These are phyloP conservation scores for Sugiyamaella boreocaroliniensis DNA, from an alignment of 805 yeast genomes.

Conservation along the genomic window DNA sequence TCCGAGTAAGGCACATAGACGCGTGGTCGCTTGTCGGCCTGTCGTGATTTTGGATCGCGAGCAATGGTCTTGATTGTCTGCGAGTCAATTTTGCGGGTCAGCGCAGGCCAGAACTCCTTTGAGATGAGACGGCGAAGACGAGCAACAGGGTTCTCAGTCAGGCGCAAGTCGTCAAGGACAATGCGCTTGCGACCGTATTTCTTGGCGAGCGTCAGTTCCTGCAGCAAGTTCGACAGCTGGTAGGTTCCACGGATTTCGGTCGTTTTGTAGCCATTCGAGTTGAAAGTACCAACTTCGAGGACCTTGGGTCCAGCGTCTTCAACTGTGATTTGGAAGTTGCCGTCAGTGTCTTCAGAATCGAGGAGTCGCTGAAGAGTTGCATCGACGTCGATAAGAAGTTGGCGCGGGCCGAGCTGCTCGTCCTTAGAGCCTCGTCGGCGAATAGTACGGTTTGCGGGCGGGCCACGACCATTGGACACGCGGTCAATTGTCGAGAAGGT, in stretches of 20 bases:
- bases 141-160: conserved; percentile 81
- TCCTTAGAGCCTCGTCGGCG: conserved; percentile 11
- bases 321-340: conserved; percentile 74
- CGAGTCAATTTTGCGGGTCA: conserved; percentile 65
- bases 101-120: conserved; percentile 70
- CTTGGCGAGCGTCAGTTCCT: conserved; percentile 83
- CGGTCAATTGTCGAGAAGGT: conserved; percentile 4
- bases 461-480: background rate
- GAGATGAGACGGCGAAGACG: conserved; percentile 67
- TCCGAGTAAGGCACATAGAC: conserved; percentile 69
- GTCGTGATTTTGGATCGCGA: conserved; percentile 60
- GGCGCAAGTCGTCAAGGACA: conserved; percentile 72
- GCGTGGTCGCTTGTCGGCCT: conserved; percentile 59
- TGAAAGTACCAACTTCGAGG: conserved; percentile 72
- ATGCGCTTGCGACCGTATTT: conserved; percentile 71
- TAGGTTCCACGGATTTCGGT: conserved; percentile 80
- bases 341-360: conserved; percentile 77
- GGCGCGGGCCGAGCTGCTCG: conserved; percentile 30
- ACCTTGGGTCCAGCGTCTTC: conserved; percentile 83
- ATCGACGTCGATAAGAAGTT: conserved; percentile 73
- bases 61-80: conserved; percentile 64
- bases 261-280: conserved; percentile 72
- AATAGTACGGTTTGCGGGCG: conserved; percentile 16
- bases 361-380: conserved; percentile 62
- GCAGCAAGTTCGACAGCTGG: conserved; percentile 77